Evolutionary conservation across 805 yeast genomes (phyloP).

Genomic region (Jamesozyma piceae): DNA sequence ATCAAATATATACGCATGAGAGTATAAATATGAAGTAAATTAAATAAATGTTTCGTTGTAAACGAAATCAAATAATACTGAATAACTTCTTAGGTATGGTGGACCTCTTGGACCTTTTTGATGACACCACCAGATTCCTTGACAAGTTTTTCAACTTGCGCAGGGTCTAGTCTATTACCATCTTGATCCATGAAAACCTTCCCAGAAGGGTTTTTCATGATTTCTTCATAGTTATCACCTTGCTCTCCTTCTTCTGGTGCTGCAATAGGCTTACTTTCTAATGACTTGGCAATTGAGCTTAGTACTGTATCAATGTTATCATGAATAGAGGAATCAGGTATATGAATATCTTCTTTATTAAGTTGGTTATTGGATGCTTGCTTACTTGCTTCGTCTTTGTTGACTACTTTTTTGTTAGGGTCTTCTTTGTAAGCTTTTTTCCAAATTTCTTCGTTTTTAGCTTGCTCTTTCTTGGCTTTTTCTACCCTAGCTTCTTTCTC

Average conservation of each 20-base stretch:
- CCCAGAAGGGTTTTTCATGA: slow-evolving; percentile 20
- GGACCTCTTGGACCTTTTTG: slow-evolving; percentile 1
- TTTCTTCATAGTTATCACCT: slow-evolving; percentile 12
- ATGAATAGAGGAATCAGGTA: no score
- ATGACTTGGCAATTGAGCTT: neutral
- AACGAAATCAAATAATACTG: no score
- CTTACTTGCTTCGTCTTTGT: slow-evolving; percentile 2
- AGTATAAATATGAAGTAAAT: no score
- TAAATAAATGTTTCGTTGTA: no score
- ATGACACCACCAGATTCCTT: slow-evolving; percentile 21
- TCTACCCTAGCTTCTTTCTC: neutral
- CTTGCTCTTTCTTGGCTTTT: neutral
- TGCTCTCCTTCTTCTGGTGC: slow-evolving; percentile 2
- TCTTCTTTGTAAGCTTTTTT: slow-evolving; percentile 2
- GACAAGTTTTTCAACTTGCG: slow-evolving; percentile 22
- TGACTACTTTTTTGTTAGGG: slow-evolving; percentile 8
- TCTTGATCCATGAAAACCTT: slow-evolving; percentile 31
- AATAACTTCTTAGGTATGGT: neutral
- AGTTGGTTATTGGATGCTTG: neutral
- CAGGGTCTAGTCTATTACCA: slow-evolving; percentile 32
- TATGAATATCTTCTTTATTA: no score
- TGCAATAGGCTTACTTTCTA: neutral
- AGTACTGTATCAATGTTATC: neutral
- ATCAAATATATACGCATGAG: no score
- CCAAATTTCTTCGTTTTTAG: neutral